Conservation (phyloP, 2,329 filamentous ascomycete genomes). For the Epichloe bromicola region DNA sequence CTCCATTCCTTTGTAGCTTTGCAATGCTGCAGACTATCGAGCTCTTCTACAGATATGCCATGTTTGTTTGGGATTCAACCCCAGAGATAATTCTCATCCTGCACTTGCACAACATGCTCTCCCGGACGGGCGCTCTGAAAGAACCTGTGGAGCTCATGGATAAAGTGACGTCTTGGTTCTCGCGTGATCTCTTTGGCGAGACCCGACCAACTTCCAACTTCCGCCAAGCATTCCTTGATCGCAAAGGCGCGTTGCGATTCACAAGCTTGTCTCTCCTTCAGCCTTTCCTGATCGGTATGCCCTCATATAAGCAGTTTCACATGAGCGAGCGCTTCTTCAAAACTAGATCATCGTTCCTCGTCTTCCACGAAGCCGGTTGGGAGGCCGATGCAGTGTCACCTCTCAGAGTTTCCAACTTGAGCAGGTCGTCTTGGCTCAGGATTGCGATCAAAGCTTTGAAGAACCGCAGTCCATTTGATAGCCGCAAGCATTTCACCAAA, state of each 20-base stretch:
- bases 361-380: constrained; percentile 2
- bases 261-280: neutral
- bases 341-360: constrained; percentile 5
- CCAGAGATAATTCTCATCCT: constrained; percentile 26
- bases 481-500: neutral
- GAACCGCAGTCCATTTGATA: neutral
- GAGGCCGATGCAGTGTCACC: neutral
- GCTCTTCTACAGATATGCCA: constrained; percentile 19
- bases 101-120: constrained; percentile 36
- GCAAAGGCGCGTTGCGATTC: neutral
- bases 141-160: constrained; percentile 20
- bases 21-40: constrained; percentile 31
- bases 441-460: neutral
- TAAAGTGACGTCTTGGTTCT: neutral
- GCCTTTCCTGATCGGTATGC: constrained; percentile 9
- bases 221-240: neutral
- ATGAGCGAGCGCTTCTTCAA: constrained; percentile 6
- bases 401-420: neutral
- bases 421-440: neutral
- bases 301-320: constrained; percentile 8
- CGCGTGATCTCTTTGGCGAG: neutral
- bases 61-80: constrained; percentile 26
- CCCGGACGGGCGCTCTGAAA: constrained; percentile 26
- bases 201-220: neutral
- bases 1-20: constrained; percentile 33